Evolutionary conservation across 2,329 filamentous ascomycete genomes (phyloP).

Genomic region (Penicillium sp.): DNA sequence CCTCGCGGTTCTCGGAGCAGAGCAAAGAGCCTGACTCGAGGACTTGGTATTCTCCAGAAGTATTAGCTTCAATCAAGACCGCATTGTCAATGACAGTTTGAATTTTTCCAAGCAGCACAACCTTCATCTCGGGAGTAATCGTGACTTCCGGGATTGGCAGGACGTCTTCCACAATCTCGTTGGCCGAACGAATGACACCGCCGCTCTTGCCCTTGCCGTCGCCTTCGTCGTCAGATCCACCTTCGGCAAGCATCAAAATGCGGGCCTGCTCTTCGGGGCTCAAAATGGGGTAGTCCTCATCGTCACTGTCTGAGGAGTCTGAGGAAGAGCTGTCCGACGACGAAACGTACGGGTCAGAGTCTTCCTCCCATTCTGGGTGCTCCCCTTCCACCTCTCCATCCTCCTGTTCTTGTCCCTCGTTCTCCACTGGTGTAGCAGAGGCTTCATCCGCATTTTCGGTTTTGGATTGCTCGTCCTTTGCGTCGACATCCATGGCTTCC

Average conservation of each 20-base stretch:
- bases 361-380: slow-evolving; percentile 79
- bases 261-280: slow-evolving; percentile 79
- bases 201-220: slow-evolving; percentile 49
- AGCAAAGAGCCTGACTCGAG: slow-evolving; percentile 81
- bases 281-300: slow-evolving; percentile 67
- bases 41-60: slow-evolving; percentile 77
- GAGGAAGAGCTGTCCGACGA: slow-evolving; percentile 59
- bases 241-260: slow-evolving; percentile 80
- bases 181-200: slow-evolving; percentile 70
- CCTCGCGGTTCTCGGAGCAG: slow-evolving; percentile 69
- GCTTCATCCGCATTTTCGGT: slow-evolving; percentile 6
- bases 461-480: slow-evolving; percentile 7
- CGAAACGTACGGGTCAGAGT: slow-evolving; percentile 73
- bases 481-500: slow-evolving; percentile 32
- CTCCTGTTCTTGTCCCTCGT: slow-evolving; percentile 40
- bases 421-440: not conserved
- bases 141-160: slow-evolving; percentile 72
- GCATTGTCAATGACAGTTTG: slow-evolving; percentile 76
- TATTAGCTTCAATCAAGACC: slow-evolving; percentile 73
- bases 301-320: slow-evolving; percentile 55
- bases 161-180: slow-evolving; percentile 66
- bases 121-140: slow-evolving; percentile 73
- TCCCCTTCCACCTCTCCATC: slow-evolving; percentile 49
- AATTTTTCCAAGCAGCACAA: slow-evolving; percentile 72
- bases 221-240: slow-evolving; percentile 74